A percentile compares a stretch with the other conserved stretches of the same genome.
These are phyloP conservation scores for Candida glaebosa DNA, from an alignment of 805 yeast species.

Conservation along the genomic window DNA sequence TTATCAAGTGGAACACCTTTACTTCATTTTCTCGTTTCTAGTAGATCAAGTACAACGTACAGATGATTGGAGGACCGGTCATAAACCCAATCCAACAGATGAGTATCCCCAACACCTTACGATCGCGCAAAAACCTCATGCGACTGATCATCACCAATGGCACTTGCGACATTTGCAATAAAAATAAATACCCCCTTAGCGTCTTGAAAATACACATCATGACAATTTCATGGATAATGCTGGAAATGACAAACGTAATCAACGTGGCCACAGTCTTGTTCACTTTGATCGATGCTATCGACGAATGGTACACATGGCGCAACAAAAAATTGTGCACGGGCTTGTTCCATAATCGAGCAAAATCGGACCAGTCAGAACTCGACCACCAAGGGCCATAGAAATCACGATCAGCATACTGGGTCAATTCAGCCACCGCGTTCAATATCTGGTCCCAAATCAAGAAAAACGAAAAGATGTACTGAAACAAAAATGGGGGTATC, in stretches of 20 bases:
- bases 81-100: conserved; percentile 91
- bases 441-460: conserved; percentile 94
- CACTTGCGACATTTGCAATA: conserved; percentile 83
- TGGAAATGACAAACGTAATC: conserved; percentile 73
- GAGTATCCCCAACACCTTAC: conserved; percentile 66
- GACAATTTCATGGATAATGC: conserved; percentile 84
- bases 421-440: conserved; percentile 85
- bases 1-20: too few relatives aligned
- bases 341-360: conserved; percentile 88
- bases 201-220: conserved; percentile 85
- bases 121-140: conserved; percentile 52
- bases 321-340: conserved; percentile 89
- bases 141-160: conserved; percentile 70
- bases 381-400: conserved; percentile 99
- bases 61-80: conserved; percentile 84
- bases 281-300: conserved; percentile 71
- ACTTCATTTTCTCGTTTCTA: too few relatives aligned
- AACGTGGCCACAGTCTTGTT: conserved; percentile 68
- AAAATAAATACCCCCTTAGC: conserved; percentile 73
- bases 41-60: conserved; percentile 77
- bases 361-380: conserved; percentile 88
- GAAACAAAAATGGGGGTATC: conserved; percentile 73
- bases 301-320: conserved; percentile 91
- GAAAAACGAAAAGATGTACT: conserved; percentile 77
- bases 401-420: conserved; percentile 82